These are phyloP conservation scores for Raddia distichophylla DNA, from an alignment of 176 grass and related monocot genomes.

Conservation along the genomic window DNA sequence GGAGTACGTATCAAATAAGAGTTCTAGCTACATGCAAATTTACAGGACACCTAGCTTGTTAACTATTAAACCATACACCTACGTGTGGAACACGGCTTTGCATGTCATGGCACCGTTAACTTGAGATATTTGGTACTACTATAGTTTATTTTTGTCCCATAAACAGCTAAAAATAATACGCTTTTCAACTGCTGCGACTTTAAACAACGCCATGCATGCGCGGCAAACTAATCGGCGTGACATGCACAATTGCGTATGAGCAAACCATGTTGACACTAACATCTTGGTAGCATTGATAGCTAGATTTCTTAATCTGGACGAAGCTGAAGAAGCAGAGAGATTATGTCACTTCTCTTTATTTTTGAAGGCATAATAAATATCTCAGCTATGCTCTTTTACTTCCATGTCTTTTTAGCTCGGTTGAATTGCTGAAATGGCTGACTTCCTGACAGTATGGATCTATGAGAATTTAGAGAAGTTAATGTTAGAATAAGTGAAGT, in stretches of 20 bases:
- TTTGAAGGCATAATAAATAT: neutral
- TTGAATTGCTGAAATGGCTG: too few species aligned
- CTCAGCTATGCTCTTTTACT: slow-evolving; percentile 9
- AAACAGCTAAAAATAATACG: neutral
- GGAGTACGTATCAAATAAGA: too few species aligned
- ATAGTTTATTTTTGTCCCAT: neutral
- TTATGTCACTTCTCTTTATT: neutral
- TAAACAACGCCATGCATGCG: neutral
- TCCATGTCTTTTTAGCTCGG: neutral
- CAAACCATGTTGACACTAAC: neutral
- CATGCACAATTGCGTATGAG: neutral
- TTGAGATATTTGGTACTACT: neutral
- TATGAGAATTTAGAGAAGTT: too few species aligned
- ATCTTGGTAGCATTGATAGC: neutral
- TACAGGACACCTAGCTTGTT: too few species aligned
- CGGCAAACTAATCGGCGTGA: slow-evolving; percentile 17
- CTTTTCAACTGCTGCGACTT: neutral
- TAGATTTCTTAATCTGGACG: neutral
- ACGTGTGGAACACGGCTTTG: neutral
- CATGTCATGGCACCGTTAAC: neutral
- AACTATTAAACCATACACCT: neutral
- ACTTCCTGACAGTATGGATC: too few species aligned
- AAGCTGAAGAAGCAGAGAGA: neutral
- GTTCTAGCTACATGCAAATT: too few species aligned
- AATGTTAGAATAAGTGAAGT: too few species aligned